Conservation (phyloP, 805 yeast genomes). For the Wickerhamiella nectarea region DNA sequence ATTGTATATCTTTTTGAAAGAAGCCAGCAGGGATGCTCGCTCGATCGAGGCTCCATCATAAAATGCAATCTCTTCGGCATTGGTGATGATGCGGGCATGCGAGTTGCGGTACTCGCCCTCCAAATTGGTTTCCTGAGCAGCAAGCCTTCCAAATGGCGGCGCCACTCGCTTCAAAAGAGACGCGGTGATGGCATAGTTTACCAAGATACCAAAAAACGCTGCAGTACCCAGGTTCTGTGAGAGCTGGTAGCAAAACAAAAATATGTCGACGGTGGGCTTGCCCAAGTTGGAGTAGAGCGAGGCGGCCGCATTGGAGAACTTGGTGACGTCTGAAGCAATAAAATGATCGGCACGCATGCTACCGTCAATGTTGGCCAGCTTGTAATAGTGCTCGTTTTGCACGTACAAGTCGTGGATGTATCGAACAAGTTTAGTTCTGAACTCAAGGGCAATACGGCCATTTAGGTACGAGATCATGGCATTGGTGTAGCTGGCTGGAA, state of each 20-base stretch:
- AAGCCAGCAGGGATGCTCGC: constrained; percentile 44
- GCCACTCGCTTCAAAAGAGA: constrained; percentile 54
- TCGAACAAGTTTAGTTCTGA: constrained; percentile 69
- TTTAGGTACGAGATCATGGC: constrained; percentile 76
- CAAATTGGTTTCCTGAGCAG: constrained; percentile 57
- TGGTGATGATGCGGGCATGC: constrained; percentile 71
- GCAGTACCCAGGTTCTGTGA: constrained; percentile 74
- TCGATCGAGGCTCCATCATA: constrained; percentile 81
- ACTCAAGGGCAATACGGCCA: constrained; percentile 61
- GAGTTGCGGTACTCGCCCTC: constrained; percentile 85
- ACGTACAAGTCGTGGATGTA: constrained; percentile 83
- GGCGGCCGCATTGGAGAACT: constrained; percentile 69
- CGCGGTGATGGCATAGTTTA: constrained; percentile 73
- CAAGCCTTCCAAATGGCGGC: constrained; percentile 72
- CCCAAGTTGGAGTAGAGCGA: constrained; percentile 80
- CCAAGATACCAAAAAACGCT: constrained; percentile 71
- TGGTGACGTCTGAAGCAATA: constrained; percentile 70
- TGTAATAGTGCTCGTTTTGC: constrained; percentile 68
- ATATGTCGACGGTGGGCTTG: constrained; percentile 76
- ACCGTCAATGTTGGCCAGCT: constrained; percentile 44
- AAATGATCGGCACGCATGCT: constrained; percentile 66
- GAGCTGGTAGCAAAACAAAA: constrained; percentile 71
- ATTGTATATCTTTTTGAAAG: constrained; percentile 43
- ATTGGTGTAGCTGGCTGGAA: constrained; percentile 87
- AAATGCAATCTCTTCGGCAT: constrained; percentile 88